Conservation (phyloP, 345 rosid species). For the Citrus maxima region DNA sequence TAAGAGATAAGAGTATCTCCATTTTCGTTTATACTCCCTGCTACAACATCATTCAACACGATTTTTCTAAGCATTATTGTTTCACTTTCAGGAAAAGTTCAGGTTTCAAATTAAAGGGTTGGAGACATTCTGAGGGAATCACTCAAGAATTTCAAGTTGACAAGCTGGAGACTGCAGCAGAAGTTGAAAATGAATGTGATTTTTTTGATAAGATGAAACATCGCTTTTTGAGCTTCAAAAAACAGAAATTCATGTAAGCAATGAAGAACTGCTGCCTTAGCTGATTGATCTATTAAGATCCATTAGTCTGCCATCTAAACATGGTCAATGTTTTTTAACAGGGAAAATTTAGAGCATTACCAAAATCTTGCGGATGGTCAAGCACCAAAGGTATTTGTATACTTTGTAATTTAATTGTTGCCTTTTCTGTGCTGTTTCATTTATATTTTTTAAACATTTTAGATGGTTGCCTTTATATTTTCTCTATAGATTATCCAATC, state of each 20-base stretch:
- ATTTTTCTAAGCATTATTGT: neutral
- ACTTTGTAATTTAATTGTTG: neutral
- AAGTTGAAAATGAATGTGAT: constrained; percentile 33
- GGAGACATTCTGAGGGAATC: constrained; percentile 34
- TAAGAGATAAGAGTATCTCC: constrained; percentile 37
- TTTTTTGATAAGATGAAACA: constrained; percentile 59
- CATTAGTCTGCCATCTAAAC: constrained; percentile 14
- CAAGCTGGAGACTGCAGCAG: constrained; percentile 25
- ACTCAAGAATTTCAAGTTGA: constrained; percentile 32
- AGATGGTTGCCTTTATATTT: neutral
- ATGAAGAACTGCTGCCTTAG: neutral
- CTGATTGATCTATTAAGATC: constrained; percentile 10
- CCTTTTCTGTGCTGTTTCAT: neutral
- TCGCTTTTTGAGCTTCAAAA: constrained; percentile 66
- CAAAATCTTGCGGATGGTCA: constrained; percentile 65
- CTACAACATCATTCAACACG: neutral
- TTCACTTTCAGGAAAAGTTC: constrained; percentile 32
- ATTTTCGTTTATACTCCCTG: constrained; percentile 12
- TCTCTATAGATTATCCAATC: constrained; percentile 1
- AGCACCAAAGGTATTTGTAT: constrained; percentile 63
- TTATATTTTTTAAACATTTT: neutral
- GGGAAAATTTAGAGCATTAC: constrained; percentile 70
- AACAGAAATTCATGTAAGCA: constrained; percentile 68
- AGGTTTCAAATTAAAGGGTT: constrained; percentile 34
- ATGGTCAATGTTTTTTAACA: constrained; percentile 29